A percentile compares a stretch with the other conserved stretches of the same genome.
Conservation (phyloP, 495 filamentous ascomycete species). For the Cudoniella acicularis region DNA sequence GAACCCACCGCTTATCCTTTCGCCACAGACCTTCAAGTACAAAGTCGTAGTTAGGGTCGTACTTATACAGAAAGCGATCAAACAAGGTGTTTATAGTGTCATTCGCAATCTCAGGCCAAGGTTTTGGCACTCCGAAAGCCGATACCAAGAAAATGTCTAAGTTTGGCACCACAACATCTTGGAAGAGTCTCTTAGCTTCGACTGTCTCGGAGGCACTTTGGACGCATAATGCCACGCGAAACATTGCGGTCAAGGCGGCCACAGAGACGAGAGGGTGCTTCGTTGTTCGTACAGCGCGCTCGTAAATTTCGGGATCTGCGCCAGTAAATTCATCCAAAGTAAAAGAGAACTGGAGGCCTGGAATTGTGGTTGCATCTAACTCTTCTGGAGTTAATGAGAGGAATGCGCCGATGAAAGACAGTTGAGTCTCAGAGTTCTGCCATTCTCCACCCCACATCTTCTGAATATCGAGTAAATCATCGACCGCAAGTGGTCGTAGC, state of each 20-base stretch:
- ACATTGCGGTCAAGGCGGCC: slow-evolving; percentile 77
- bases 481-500: slow-evolving; percentile 63
- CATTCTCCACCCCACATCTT: slow-evolving; percentile 88
- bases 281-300: slow-evolving; percentile 68
- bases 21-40: slow-evolving; percentile 88
- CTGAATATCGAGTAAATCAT: slow-evolving; percentile 64
- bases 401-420: slow-evolving; percentile 86
- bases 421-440: slow-evolving; percentile 79
- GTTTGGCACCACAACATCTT: slow-evolving; percentile 64
- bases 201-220: slow-evolving; percentile 58
- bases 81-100: slow-evolving; percentile 51
- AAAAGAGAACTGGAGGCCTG: slow-evolving; percentile 74
- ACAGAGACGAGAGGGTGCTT: slow-evolving; percentile 85
- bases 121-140: slow-evolving; percentile 58
- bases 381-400: slow-evolving; percentile 63
- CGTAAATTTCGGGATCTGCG: slow-evolving; percentile 63
- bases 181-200: slow-evolving; percentile 64
- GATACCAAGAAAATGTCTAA: slow-evolving; percentile 76
- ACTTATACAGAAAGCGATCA: slow-evolving; percentile 44
- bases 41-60: slow-evolving; percentile 62
- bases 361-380: slow-evolving; percentile 78
- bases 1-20: slow-evolving; percentile 79
- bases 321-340: slow-evolving; percentile 70
- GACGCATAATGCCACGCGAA: slow-evolving; percentile 69
- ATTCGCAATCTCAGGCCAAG: slow-evolving; percentile 51